Base-by-base conservation (phyloP, 1,139 yeast genomes). In the Kodamaea ohmeri region DNA sequence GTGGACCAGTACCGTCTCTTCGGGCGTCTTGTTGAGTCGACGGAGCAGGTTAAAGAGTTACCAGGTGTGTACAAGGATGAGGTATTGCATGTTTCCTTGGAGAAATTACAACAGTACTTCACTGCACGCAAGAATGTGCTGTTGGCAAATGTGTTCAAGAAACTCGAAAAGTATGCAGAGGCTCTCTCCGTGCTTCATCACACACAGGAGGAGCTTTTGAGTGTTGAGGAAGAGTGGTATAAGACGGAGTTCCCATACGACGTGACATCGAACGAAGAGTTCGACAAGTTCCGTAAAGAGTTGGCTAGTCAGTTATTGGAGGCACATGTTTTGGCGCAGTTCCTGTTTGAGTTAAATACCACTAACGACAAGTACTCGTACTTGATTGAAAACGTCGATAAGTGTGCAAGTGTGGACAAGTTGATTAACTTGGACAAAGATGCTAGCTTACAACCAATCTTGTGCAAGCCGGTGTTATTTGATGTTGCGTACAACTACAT, bases 51-150 rank as follows among this genome's bases (percentile, higher is more conserved):
- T 35, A 69, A 75, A 52, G 95, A 87, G 44, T 71, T 90, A 38
- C 96, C 97, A 0, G 97, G 97, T 69, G 95, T 90, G 16, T 80
- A 83, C 54, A 85, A 86, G 42, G 96, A 88, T 53, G 94, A 85
- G 39, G 82, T 75, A 24, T 68, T 90, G 39, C 58, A 65, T 45
- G 60, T 63, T 13, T 76, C 85, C 9, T 65, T 89, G 40, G 74
- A 70, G 15, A 55, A 69, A 13, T 60, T 83, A 51, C 63, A 63
- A 25, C 52, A 54, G n/a, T 83, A 63, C 49, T 82, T 68, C 54
- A 49, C 54, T 14, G 63, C 73, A 25, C 51, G 61, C 42, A 77
- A 79, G 50, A 55, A 68, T 9, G 52, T 61, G 15, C 56, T 66
- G 18, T 57, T 83, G 19, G 78, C 83, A 0, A 63, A 70, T 17